Evolutionary conservation across 1,139 yeast species (phyloP).

Genomic region (Lizanozyma gosingica): DNA sequence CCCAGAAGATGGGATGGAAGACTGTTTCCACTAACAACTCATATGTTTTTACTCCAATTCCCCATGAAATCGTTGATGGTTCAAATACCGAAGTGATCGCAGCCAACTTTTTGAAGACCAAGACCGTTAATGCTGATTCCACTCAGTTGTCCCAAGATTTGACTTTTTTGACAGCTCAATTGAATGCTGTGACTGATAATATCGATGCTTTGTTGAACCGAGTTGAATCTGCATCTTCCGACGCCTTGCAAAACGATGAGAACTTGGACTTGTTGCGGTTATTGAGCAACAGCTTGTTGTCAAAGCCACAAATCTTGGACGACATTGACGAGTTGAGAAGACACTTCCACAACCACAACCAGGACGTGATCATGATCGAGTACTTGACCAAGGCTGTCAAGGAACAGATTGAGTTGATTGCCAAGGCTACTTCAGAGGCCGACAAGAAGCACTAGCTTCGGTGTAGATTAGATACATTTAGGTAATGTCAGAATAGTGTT

Average conservation of each 20-base stretch:
- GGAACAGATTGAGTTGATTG: slow-evolving; percentile 76
- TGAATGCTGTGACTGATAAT: slow-evolving; percentile 41
- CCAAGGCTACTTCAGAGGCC: slow-evolving; percentile 28
- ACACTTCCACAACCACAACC: slow-evolving; percentile 65
- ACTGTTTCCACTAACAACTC: slow-evolving; percentile 27
- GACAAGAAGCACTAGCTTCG: slow-evolving; percentile 9
- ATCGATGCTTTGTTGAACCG: slow-evolving; percentile 48
- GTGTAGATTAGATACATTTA: not conserved
- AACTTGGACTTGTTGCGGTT: slow-evolving; percentile 50
- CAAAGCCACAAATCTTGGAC: slow-evolving; percentile 49
- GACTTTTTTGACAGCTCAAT: slow-evolving; percentile 42
- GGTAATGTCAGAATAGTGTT: too few relatives aligned
- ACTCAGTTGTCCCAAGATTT: slow-evolving; percentile 13
- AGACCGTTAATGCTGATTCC: slow-evolving; percentile 12
- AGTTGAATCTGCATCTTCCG: slow-evolving; percentile 37
- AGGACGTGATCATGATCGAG: slow-evolving; percentile 78
- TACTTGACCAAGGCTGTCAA: slow-evolving; percentile 78
- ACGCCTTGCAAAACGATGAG: slow-evolving; percentile 35
- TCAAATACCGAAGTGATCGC: slow-evolving; percentile 54
- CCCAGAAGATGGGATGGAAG: slow-evolving; percentile 44
- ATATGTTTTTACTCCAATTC: slow-evolving; percentile 73
- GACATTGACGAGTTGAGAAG: slow-evolving; percentile 50
- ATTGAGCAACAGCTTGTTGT: slow-evolving; percentile 54
- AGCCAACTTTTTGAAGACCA: slow-evolving; percentile 26
- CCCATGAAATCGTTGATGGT: slow-evolving; percentile 53